Conservation (phyloP, 192 early-diverging fungal species). For the Podila verticillata region DNA sequence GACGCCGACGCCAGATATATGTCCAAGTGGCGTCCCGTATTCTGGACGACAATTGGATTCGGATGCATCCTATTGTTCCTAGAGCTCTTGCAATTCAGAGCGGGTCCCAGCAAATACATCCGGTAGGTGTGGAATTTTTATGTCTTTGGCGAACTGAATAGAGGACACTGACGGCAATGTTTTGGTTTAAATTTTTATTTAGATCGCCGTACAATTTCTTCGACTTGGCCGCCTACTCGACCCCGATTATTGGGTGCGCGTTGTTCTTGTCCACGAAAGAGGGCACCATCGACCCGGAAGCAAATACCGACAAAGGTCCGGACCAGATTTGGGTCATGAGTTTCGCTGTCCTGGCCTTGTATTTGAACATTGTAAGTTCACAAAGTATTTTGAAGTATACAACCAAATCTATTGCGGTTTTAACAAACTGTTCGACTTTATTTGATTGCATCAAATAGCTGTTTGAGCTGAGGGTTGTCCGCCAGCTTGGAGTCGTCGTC, state of each 20-base stretch:
- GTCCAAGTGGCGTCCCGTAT: slow-evolving; percentile 14
- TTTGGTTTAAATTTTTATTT: not conserved
- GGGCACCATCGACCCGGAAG: not conserved
- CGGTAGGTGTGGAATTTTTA: slow-evolving; percentile 1
- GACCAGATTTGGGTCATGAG: slow-evolving; percentile 33
- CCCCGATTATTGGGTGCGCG: slow-evolving; percentile 24
- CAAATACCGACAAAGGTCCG: slow-evolving; percentile 3
- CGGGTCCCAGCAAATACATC: slow-evolving; percentile 26
- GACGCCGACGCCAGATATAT: not conserved
- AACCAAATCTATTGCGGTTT: too few relatives aligned
- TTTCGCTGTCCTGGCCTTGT: slow-evolving; percentile 33
- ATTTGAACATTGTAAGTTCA: slow-evolving; percentile 37
- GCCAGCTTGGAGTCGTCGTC: slow-evolving; percentile 38
- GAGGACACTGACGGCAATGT: not conserved
- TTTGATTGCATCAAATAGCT: slow-evolving; percentile 3
- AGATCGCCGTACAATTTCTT: slow-evolving; percentile 43
- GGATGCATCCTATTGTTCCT: slow-evolving; percentile 17
- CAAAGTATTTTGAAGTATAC: not conserved
- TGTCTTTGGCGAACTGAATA: not conserved
- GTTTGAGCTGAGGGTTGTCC: slow-evolving; percentile 36
- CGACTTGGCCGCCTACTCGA: slow-evolving; percentile 24
- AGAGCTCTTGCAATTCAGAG: slow-evolving; percentile 29
- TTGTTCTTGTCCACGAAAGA: slow-evolving; percentile 2
- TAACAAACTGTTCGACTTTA: not conserved
- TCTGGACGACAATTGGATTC: slow-evolving; percentile 11